A percentile compares a stretch with the other conserved stretches of the same genome.
Conservation (phyloP, 805 yeast genomes). For the Hanseniaspora guilliermondii region DNA sequence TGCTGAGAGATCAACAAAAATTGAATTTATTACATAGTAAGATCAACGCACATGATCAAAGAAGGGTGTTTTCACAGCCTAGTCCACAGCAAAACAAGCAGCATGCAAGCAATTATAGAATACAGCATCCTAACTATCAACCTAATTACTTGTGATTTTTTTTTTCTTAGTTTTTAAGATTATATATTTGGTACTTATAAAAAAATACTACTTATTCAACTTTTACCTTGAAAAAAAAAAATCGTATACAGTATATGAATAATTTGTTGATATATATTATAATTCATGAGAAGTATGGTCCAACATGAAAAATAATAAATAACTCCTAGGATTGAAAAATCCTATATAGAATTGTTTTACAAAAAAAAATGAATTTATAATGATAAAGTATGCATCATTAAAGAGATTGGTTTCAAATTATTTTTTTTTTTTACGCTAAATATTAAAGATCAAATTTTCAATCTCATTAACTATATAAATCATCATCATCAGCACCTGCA, state of each 20-base stretch:
- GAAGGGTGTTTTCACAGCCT: neutral
- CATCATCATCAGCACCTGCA: conserved; percentile 43
- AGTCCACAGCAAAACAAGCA: neutral
- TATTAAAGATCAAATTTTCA: conserved; percentile 10
- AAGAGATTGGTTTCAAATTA: too few relatives aligned
- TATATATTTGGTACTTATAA: neutral
- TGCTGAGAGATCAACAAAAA: conserved; percentile 1
- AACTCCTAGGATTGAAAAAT: too few relatives aligned
- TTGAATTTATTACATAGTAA: neutral
- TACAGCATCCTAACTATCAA: conserved; percentile 8
- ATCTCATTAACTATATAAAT: conserved; percentile 39
- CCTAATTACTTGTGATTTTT: neutral
- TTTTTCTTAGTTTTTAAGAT: too few relatives aligned
- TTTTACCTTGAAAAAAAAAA: too few relatives aligned
- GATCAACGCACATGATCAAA: neutral
- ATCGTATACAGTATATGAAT: too few relatives aligned
- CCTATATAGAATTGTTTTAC: too few relatives aligned
- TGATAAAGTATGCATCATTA: too few relatives aligned
- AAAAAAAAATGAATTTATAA: too few relatives aligned
- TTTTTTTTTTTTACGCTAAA: neutral
- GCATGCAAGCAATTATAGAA: conserved; percentile 5
- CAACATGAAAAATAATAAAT: too few relatives aligned
- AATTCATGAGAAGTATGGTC: too few relatives aligned
- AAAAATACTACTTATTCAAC: too few relatives aligned
- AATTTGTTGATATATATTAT: too few relatives aligned